phyloP scores from a whole-genome alignment of 441 rosid genomes.

The Pelargonium australe region DNA sequence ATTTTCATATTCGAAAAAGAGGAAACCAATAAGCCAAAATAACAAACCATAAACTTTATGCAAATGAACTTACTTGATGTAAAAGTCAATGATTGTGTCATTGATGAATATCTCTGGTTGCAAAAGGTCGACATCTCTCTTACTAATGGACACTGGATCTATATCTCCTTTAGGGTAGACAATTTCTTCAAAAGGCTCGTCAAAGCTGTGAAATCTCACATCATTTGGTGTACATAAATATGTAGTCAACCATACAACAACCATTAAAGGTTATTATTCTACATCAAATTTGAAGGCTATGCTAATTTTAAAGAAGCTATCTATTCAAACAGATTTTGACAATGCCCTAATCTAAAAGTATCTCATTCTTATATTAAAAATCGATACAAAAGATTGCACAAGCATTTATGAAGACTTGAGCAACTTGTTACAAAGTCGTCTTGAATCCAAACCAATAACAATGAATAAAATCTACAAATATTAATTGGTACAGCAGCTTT shows the following conservation, averaged over 20 bases:
- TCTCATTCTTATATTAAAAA: background rate
- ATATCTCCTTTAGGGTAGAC: slow-evolving; percentile 83
- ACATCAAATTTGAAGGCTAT: background rate
- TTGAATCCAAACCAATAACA: background rate
- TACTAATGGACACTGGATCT: slow-evolving; percentile 63
- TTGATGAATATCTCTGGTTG: slow-evolving; percentile 72
- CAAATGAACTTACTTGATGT: slow-evolving; percentile 55
- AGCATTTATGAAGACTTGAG: background rate
- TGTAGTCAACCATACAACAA: slow-evolving; percentile 1
- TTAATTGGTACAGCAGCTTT: background rate
- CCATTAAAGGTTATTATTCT: background rate
- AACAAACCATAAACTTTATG: slow-evolving; percentile 7
- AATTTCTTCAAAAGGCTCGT: slow-evolving; percentile 70
- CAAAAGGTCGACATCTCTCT: slow-evolving; percentile 70
- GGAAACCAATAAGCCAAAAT: slow-evolving; percentile 16
- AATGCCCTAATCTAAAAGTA: slow-evolving; percentile 5
- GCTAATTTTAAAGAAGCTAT: background rate
- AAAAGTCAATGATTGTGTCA: slow-evolving; percentile 88
- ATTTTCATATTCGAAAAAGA: slow-evolving; percentile 23
- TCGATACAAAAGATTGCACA: background rate
- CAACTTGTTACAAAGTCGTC: background rate
- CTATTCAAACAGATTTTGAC: background rate
- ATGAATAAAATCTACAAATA: background rate
- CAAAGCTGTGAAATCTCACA: slow-evolving; percentile 57
- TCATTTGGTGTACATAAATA: slow-evolving; percentile 16